Base-by-base conservation (phyloP, 2,329 filamentous ascomycete species). In the Ampelomyces quisqualis region DNA sequence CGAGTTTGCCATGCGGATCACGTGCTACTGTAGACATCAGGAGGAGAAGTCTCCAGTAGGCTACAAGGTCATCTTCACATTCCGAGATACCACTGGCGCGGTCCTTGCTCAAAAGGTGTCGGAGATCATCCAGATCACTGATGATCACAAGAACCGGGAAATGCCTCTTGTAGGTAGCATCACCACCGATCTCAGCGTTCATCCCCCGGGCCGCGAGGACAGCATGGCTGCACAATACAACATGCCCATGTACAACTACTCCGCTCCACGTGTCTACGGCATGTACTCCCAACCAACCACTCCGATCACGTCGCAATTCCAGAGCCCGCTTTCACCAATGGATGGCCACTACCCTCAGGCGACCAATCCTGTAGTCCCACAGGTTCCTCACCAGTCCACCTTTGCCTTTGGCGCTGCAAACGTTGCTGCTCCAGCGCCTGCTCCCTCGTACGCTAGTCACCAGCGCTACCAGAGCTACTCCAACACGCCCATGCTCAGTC, bases 11-110 rank as follows among this genome's bases (percentile, higher is more conserved):
- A 95, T 97, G 90, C 85, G 91, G 7, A 96, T 98, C 58, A 89
- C 90, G 17, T 98, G 91, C 67, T 98, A 97, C 70, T 97, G 91
- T 70, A 83, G 91, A 14, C 91, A 98, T 64, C 91, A 97, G 57
- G 83, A 86, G 45, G 93, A 97, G 70, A 97, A 97, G 72, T 75
- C 85, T 53, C 62, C 62, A 1, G 51, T 58, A 7, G 91, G 91
- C 2, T 98, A 96, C 70, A 78, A 75, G 57, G 90, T 97, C 57
- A 95, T 98, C 49, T 95, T 97, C 69, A 97, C 91, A 1, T 77
- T 98, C 60, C 95, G 90, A 63, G 88, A 96, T 68, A 81, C 81
- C 60, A 73, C 81, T 49, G 86, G 84, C 56, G 82, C 82, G 30
- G 73, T 95, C 21, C 73, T 97, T 29, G 87, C 89, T 5, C 91